Percentiles rank a stretch among this genome's conserved stretches.
These are phyloP conservation scores for Cladosporium halotolerans DNA, from an alignment of 2,329 filamentous ascomycete genomes.

Conservation along the genomic window DNA sequence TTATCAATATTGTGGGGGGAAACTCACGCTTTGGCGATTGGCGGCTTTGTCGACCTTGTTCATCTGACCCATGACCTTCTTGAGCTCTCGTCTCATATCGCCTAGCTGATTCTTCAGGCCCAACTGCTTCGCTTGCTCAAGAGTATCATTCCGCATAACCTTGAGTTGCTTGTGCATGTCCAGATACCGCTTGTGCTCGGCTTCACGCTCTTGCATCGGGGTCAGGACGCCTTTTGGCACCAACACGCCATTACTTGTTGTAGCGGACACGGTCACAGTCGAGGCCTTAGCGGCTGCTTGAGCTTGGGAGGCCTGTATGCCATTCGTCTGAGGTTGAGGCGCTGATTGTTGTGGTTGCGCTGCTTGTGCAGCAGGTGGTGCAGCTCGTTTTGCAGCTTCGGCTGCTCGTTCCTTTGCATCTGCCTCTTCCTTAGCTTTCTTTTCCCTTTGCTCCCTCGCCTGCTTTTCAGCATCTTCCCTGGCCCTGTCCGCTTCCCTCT, in stretches of 20 bases:
- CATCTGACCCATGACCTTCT: conserved; percentile 66
- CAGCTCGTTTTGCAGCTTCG: conserved; percentile 21
- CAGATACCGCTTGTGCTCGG: conserved; percentile 44
- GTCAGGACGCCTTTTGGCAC: not conserved
- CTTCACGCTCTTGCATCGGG: conserved; percentile 30
- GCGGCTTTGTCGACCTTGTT: conserved; percentile 54
- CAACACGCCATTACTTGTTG: not conserved
- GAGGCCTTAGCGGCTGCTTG: not conserved
- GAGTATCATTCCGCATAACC: conserved; percentile 48
- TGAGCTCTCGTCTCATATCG: conserved; percentile 47
- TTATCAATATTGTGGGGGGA: not conserved
- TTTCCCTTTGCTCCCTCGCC: conserved; percentile 21
- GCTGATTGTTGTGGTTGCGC: not conserved
- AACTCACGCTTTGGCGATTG: conserved; percentile 53
- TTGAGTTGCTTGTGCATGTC: conserved; percentile 64
- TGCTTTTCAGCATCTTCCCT: conserved; percentile 22
- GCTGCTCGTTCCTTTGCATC: conserved; percentile 19
- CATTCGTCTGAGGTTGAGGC: conserved; percentile 10
- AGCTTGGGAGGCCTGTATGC: not conserved
- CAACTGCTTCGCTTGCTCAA: conserved; percentile 47
- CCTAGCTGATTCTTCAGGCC: conserved; percentile 60
- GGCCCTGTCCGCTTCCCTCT: conserved; percentile 22
- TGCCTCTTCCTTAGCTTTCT: conserved; percentile 15
- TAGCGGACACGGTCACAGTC: not conserved
- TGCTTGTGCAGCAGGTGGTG: not conserved